phyloP scores from a whole-genome alignment of 805 yeast genomes.

The Ogataea neopini region DNA sequence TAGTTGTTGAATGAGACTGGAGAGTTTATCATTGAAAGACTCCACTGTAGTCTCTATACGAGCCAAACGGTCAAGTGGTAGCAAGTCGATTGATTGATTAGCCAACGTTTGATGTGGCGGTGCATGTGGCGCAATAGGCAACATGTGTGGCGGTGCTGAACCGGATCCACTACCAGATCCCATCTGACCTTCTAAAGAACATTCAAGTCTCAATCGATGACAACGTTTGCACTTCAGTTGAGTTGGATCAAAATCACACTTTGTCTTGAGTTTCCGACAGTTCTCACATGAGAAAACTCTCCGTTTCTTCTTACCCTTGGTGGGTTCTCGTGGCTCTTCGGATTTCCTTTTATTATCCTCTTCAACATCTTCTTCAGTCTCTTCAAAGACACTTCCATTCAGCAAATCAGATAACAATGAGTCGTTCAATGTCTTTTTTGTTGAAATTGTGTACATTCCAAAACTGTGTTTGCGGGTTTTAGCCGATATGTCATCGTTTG shows the following conservation, averaged over 20 bases:
- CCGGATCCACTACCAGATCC: too few species aligned
- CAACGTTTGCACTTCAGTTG: slow-evolving; percentile 54
- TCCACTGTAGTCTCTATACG: slow-evolving; percentile 20
- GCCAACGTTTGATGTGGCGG: not conserved
- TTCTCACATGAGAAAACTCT: slow-evolving; percentile 44
- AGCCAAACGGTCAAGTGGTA: slow-evolving; percentile 15
- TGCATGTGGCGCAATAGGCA: not conserved
- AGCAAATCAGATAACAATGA: slow-evolving; percentile 24
- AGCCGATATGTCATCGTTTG: not conserved
- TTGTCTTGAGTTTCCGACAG: slow-evolving; percentile 57
- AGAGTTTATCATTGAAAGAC: slow-evolving; percentile 19
- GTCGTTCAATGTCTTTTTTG: slow-evolving; percentile 25
- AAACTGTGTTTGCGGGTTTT: slow-evolving; percentile 16
- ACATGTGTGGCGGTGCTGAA: too few species aligned
- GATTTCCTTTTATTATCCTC: not conserved
- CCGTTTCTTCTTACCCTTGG: slow-evolving; percentile 24
- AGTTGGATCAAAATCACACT: slow-evolving; percentile 52
- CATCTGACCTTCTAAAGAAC: slow-evolving; percentile 43
- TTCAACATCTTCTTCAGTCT: slow-evolving; percentile 10
- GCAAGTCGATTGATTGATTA: too few species aligned
- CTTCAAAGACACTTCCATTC: slow-evolving; percentile 11
- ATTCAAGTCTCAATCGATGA: slow-evolving; percentile 44
- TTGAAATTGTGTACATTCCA: slow-evolving; percentile 22
- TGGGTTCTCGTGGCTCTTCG: not conserved
- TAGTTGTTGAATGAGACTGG: slow-evolving; percentile 18